Evolutionary conservation across 108 stramenopile species (phyloP).

Genomic region (Pseudonitzschia pungens): DNA sequence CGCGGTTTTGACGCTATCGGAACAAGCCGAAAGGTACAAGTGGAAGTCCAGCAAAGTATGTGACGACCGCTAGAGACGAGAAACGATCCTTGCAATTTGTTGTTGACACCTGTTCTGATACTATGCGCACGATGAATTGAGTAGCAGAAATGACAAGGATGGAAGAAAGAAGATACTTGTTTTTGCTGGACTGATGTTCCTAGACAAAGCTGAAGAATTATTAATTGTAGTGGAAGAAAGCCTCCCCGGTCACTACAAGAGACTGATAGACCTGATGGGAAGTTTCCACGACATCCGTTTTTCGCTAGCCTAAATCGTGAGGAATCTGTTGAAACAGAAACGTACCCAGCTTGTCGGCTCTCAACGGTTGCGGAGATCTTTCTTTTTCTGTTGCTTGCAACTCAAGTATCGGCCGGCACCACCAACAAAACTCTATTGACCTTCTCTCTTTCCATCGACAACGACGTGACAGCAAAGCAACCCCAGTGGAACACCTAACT

Average conservation of each 20-base stretch:
- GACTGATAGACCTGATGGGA: neutral
- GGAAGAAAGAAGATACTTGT: constrained; percentile 1
- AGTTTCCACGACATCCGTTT: constrained; percentile 14
- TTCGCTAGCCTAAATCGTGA: constrained; percentile 11
- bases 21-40: too few species aligned
- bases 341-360: constrained; percentile 8
- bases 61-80: neutral
- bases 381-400: neutral
- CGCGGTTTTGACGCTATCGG: too few species aligned
- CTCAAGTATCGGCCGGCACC: neutral
- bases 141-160: neutral
- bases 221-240: constrained; percentile 7
- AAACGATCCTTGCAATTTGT: neutral
- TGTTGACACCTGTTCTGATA: neutral
- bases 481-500: neutral
- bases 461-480: constrained; percentile 3
- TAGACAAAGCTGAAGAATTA: constrained; percentile 11
- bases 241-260: neutral
- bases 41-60: neutral
- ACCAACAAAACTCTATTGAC: neutral
- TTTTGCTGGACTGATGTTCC: neutral
- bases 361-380: neutral
- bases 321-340: constrained; percentile 3
- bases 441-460: neutral
- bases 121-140: neutral